Evolutionary conservation across 768 basidiomycete genomes (phyloP).

Genomic region (Phlebiopsis gigantea): DNA sequence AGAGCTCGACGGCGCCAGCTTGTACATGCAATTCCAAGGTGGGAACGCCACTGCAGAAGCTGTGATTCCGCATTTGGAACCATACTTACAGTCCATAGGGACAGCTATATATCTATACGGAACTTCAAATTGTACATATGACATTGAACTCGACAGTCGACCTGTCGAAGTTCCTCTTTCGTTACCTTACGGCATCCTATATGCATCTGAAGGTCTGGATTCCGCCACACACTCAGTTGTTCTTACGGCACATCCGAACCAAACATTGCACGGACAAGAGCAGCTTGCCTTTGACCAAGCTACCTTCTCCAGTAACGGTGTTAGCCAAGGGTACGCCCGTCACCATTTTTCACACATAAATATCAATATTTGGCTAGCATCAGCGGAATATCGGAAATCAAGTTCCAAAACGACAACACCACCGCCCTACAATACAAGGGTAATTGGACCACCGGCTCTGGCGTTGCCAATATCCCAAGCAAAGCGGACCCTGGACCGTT

Average conservation of each 20-base stretch:
- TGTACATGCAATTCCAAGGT: conserved; percentile 25
- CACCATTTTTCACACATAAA: neutral
- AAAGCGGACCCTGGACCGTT: conserved; percentile 17
- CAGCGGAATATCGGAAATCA: neutral
- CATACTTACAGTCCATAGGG: conserved; percentile 33
- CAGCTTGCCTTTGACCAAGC: conserved; percentile 55
- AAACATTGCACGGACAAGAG: conserved; percentile 3
- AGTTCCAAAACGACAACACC: conserved; percentile 33
- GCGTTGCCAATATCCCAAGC: conserved; percentile 17
- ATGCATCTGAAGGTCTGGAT: conserved; percentile 37
- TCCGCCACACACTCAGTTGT: conserved; percentile 48
- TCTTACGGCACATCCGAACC: conserved; percentile 36
- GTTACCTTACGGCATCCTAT: conserved; percentile 30
- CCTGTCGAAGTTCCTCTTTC: conserved; percentile 16
- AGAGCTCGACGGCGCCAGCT: conserved; percentile 19
- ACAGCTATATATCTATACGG: conserved; percentile 62
- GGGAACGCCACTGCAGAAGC: neutral
- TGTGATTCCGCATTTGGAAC: neutral
- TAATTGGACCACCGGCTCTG: conserved; percentile 35
- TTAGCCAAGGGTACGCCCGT: conserved; percentile 4
- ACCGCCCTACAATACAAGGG: conserved; percentile 41
- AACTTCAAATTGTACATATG: conserved; percentile 35
- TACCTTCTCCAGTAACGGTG: conserved; percentile 32
- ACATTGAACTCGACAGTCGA: conserved; percentile 45
- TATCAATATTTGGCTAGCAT: neutral